Evolutionary conservation across 441 rosid species (phyloP).

Genomic region (Hypseocharis bilobata): DNA sequence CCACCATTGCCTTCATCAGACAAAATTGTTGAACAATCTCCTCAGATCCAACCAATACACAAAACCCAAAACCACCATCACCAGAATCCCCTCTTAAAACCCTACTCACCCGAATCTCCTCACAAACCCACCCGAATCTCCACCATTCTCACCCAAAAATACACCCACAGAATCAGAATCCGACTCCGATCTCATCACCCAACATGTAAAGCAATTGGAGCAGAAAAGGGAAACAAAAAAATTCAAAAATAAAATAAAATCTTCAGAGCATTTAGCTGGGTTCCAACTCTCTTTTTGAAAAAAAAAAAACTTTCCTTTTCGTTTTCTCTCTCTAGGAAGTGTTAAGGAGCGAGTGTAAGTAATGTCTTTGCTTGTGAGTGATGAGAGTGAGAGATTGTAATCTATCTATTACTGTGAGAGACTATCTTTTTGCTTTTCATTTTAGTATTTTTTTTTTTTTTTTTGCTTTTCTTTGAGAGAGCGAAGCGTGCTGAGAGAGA

Average conservation of each 20-base stretch:
- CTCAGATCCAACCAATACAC: constrained; percentile 66
- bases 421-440: neutral
- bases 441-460: neutral
- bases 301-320: constrained; percentile 26
- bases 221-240: constrained; percentile 19
- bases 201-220: neutral
- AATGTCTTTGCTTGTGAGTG: constrained; percentile 15
- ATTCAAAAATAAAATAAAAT: constrained; percentile 7
- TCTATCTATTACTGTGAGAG: constrained; percentile 3
- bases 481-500: constrained; percentile 23
- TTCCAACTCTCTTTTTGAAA: constrained; percentile 19
- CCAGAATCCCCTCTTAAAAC: constrained; percentile 13
- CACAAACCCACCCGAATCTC: constrained; percentile 21
- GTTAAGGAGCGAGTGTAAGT: constrained; percentile 17
- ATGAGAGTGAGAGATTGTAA: constrained; percentile 8
- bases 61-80: constrained; percentile 38
- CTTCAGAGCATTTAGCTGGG: neutral
- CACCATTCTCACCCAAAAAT: constrained; percentile 19
- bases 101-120: constrained; percentile 8
- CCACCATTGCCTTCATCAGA: constrained; percentile 35
- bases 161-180: constrained; percentile 20
- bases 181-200: constrained; percentile 13
- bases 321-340: constrained; percentile 25
- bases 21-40: constrained; percentile 22
- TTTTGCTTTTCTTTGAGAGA: neutral